Percentiles rank a stretch among this genome's conserved stretches.
Conservation (phyloP, 495 filamentous ascomycete genomes). For the Chaetomium tenue region DNA sequence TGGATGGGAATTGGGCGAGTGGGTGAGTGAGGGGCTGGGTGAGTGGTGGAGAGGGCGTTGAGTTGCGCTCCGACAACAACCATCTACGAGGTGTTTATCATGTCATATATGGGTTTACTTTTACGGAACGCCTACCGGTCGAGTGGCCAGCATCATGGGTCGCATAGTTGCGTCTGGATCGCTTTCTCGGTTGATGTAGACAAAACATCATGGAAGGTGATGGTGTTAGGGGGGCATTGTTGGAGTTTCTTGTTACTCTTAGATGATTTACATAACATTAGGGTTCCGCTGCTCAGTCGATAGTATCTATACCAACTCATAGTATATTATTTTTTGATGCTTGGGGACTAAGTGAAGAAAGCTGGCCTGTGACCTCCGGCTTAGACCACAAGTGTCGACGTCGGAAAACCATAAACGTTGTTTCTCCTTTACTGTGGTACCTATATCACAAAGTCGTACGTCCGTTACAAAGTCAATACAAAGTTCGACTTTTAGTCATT, state of each 20-base stretch:
- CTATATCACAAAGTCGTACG: too few species aligned
- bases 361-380: too few species aligned
- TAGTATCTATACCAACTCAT: neutral
- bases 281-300: conserved; percentile 1
- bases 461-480: too few species aligned
- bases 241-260: neutral
- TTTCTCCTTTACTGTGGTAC: too few species aligned
- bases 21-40: neutral
- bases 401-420: too few species aligned
- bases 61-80: neutral
- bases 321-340: neutral
- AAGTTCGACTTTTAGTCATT: too few species aligned
- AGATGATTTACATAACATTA: neutral
- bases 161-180: neutral
- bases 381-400: too few species aligned
- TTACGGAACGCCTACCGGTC: neutral
- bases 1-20: neutral
- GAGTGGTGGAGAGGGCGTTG: neutral
- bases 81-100: neutral
- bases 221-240: neutral
- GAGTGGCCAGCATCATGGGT: neutral
- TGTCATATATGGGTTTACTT: neutral
- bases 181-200: neutral
- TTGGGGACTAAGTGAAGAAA: too few species aligned
- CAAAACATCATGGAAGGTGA: neutral